A percentile compares a stretch with the other conserved stretches of the same genome.
phyloP scores from a whole-genome alignment of 2,329 filamentous ascomycete species.

The Helotiales sp. region DNA sequence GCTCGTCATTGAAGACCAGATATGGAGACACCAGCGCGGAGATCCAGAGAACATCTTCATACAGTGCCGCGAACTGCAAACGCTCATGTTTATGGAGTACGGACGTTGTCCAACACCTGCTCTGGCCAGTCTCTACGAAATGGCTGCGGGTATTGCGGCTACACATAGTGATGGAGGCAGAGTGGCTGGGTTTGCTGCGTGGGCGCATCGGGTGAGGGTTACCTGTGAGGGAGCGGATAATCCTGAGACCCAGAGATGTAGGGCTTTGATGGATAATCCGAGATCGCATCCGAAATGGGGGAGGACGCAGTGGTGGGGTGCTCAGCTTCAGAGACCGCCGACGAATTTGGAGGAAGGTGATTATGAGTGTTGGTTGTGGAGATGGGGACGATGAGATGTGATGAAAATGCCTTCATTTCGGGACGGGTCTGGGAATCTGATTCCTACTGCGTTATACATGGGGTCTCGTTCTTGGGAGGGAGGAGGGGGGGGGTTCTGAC shows the following conservation, averaged over 20 bases:
- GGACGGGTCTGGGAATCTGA: neutral
- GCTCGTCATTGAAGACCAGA: neutral
- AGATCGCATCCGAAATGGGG: neutral
- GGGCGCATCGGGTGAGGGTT: neutral
- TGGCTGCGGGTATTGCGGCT: neutral
- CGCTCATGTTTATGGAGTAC: neutral
- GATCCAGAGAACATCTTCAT: neutral
- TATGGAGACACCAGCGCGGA: neutral
- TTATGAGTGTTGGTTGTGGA: neutral
- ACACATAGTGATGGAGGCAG: neutral
- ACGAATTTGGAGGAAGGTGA: neutral
- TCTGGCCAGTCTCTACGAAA: neutral
- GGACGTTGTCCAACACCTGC: neutral
- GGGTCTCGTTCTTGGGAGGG: neutral
- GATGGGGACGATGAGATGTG: neutral
- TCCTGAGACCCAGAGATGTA: neutral
- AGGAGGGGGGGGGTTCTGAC: too few species aligned
- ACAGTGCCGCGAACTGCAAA: neutral
- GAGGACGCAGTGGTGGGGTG: neutral
- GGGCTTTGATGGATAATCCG: neutral
- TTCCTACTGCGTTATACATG: neutral
- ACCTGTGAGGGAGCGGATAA: neutral
- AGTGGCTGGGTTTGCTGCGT: neutral
- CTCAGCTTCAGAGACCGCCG: neutral
- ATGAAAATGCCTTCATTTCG: neutral